A percentile compares a stretch with the other conserved stretches of the same genome.
These are phyloP conservation scores for Pseudomicrostroma phylloplanum DNA, from an alignment of 1,284 basidiomycete genomes.

Conservation along the genomic window DNA sequence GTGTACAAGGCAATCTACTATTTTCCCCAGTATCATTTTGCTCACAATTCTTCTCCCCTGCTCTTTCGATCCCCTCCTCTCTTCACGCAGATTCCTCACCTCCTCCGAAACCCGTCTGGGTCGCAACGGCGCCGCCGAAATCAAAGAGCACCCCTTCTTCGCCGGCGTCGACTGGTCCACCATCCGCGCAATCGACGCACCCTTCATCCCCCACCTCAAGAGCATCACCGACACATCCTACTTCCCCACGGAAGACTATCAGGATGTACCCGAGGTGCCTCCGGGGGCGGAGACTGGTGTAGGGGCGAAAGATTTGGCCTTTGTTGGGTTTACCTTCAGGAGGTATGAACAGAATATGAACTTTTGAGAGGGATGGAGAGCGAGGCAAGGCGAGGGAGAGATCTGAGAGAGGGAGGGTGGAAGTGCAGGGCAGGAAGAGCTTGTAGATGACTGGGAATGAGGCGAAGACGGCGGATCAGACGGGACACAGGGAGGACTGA, in stretches of 20 bases:
- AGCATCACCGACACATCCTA: constrained; percentile 85
- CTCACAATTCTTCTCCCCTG: too few relatives aligned
- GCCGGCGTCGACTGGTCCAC: constrained; percentile 90
- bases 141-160: constrained; percentile 91
- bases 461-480: too few relatives aligned
- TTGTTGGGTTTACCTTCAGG: constrained; percentile 47
- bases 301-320: constrained; percentile 44
- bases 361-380: background rate
- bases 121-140: constrained; percentile 65
- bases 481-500: too few relatives aligned
- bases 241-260: constrained; percentile 93
- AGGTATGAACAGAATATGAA: constrained; percentile 41
- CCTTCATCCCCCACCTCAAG: constrained; percentile 84
- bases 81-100: constrained; percentile 62
- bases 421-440: too few relatives aligned
- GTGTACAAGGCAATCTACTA: background rate
- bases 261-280: constrained; percentile 64
- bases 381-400: background rate
- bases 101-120: constrained; percentile 70
- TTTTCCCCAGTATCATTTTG: background rate
- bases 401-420: too few relatives aligned
- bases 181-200: constrained; percentile 86
- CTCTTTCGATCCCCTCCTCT: background rate
- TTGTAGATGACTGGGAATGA: too few relatives aligned
- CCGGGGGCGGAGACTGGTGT: constrained; percentile 38